Evolutionary conservation across 129 eudicot genomes (phyloP), one percentile per base, ranked within the genome.

Genomic region (Cynara cardunculus): DNA sequence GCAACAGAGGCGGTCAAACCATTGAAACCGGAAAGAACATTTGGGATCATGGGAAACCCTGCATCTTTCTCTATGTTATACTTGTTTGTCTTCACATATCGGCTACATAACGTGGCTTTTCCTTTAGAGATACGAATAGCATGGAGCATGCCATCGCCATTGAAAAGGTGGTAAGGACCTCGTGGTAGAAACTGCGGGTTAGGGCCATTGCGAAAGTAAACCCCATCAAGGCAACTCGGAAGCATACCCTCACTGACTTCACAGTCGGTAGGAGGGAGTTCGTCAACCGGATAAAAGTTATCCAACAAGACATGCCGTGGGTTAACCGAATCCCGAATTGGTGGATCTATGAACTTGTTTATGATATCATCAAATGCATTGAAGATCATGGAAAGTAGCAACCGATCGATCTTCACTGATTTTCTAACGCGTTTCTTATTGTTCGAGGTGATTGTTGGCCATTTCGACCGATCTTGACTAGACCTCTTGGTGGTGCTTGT

Each of bases 181-280:
- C 59, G 59, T 4, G 59, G 59, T 2, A 46, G 59, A 46, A 46
- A 46, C 4, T 46, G 59, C 1, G 59, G 88, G 72, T 89, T 89
- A n/a, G 92, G 90, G 68, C 92, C 92, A 24, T 89, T 89, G 35
- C 92, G 88, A 44, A 89, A 78, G 82, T 89, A 89, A 13, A 86
- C 91, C 18, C 92, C 92, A 77, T 86, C 31, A 26, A 72, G 56
- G 32, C 76, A 72, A 13, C 30, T 19, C 2, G 76, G 76, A 7
- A 72, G 56, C 61, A 53, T 2, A 14, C 59, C 59, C 59, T 14
- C 59, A 13, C 6, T 46, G 6, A 46, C 59, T 5, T 46, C 59
- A 46, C 59, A 46, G 18, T 46, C 19, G 2, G 59, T 46, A 46
- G 59, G 59, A 46, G 59, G 59, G n/a, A 46, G 59, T 14, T 46